Percentiles rank a stretch among this genome's conserved stretches.
phyloP scores from a whole-genome alignment of 2,329 filamentous ascomycete genomes.

The Microascus cirrosus region DNA sequence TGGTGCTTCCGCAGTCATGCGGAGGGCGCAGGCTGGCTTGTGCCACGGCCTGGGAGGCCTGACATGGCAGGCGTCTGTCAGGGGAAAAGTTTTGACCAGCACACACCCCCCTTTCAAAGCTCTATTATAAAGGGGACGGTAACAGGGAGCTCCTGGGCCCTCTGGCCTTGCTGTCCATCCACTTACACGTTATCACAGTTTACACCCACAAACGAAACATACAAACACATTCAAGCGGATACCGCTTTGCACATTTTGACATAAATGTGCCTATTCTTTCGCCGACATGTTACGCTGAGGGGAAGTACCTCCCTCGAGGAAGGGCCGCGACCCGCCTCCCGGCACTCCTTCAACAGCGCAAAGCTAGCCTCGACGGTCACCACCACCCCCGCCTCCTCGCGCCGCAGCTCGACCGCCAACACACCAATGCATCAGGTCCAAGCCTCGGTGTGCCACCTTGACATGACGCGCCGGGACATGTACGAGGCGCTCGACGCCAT shows the following conservation, averaged over 20 bases:
- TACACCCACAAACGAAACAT: not conserved
- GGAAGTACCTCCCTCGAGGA: not conserved
- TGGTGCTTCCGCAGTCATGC: not conserved
- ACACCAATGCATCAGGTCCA: not conserved
- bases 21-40: not conserved
- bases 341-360: not conserved
- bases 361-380: not conserved
- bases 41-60: not conserved
- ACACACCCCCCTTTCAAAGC: not conserved
- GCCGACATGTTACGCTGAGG: not conserved
- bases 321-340: not conserved
- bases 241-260: not conserved
- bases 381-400: not conserved
- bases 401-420: not conserved
- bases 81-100: not conserved
- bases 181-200: not conserved
- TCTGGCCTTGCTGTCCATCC: too few relatives aligned
- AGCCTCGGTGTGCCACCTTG: not conserved
- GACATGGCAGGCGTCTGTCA: not conserved
- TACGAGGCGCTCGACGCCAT: constrained; percentile 2
- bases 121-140: too few relatives aligned
- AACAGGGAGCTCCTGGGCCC: too few relatives aligned
- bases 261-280: not conserved
- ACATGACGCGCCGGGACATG: constrained; percentile 3
- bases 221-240: not conserved